Evolutionary conservation across 2,329 filamentous ascomycete genomes (phyloP).

Genomic region (Trichoderma koningiopsis): DNA sequence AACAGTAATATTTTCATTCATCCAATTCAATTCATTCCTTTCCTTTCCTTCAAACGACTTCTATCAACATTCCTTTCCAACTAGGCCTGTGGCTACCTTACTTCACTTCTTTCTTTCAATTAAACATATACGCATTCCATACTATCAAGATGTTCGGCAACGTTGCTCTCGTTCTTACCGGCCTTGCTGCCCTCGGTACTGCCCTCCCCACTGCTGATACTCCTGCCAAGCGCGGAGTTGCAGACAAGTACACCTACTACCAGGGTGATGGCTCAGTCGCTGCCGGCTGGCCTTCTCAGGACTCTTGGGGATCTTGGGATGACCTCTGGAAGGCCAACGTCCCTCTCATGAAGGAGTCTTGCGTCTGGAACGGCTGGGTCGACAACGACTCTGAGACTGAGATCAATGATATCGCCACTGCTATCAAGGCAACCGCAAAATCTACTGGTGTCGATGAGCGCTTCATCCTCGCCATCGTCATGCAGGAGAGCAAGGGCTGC

Average conservation of each 20-base stretch:
- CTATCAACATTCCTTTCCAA: slow-evolving; percentile 7
- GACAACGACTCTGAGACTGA: slow-evolving; percentile 25
- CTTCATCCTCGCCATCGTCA: slow-evolving; percentile 47
- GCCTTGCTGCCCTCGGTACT: slow-evolving; percentile 21
- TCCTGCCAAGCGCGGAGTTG: slow-evolving; percentile 2
- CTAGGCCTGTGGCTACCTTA: neutral
- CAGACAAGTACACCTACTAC: slow-evolving; percentile 29
- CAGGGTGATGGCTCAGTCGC: slow-evolving; percentile 30
- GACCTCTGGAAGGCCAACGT: slow-evolving; percentile 30
- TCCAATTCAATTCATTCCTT: neutral
- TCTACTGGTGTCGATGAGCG: slow-evolving; percentile 41
- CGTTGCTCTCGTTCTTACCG: slow-evolving; percentile 15
- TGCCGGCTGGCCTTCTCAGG: slow-evolving; percentile 31
- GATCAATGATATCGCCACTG: slow-evolving; percentile 25
- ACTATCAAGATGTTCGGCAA: slow-evolving; percentile 24
- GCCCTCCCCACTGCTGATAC: slow-evolving; percentile 2
- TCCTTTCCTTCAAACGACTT: slow-evolving; percentile 3
- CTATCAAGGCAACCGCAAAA: slow-evolving; percentile 39
- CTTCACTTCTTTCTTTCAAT: slow-evolving; percentile 4
- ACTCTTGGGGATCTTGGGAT: slow-evolving; percentile 29
- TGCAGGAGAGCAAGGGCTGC: slow-evolving; percentile 51
- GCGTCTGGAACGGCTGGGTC: slow-evolving; percentile 29
- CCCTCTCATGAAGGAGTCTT: slow-evolving; percentile 27
- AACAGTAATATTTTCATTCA: neutral
- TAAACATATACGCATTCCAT: neutral